Evolutionary conservation across 768 basidiomycete species (phyloP), one percentile per base, ranked within the genome.

Genomic region (Leucogyrophana mollusca): DNA sequence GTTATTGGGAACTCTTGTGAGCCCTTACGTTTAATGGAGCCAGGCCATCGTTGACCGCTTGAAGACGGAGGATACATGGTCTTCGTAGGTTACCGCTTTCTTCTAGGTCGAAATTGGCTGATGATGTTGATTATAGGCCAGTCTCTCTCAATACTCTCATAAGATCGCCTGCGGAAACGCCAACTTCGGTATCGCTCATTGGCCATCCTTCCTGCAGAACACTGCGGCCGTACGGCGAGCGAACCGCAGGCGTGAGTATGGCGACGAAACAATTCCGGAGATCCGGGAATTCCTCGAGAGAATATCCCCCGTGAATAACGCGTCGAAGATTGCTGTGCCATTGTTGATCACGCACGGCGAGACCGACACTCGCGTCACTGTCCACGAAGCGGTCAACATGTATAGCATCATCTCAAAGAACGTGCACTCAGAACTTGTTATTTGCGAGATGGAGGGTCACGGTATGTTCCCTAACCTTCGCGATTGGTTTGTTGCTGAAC

Each of bases 291-390:
- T 73, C 37, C 53, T 73, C 20, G 62, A 67, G 45, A 59, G 60
- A 27, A 68, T 73, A 25, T 71, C 73, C 1, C 73, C 73, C 6
- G 46, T 73, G 16, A 73, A 65, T 43, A 63, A 64, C 21, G 62
- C 67, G 1, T 60, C 66, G 13, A 64, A 69, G 40, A 70, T 73
- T 41, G 24, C 37, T 1, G 63, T 60, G 4, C 73, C 72, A 3
- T 45, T 73, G 42, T 60, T 64, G 25, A 70, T 74, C 43, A 68
- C 73, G 14, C 72, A 73, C 25, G 72, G 72, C 9, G 72, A 74
- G 34, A 66, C 58, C 7, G 73, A 74, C 53, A 64, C 57, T 11
- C 61, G 73, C 13, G 65, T 74, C 9, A 60, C 69, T 2, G 60
- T 73, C 9, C 64, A 68, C 3, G 71, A 73, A 49, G 69, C 72